Evolutionary conservation across 169 alveolate genomes (phyloP).

Genomic region (Sarcocystis neurona): DNA sequence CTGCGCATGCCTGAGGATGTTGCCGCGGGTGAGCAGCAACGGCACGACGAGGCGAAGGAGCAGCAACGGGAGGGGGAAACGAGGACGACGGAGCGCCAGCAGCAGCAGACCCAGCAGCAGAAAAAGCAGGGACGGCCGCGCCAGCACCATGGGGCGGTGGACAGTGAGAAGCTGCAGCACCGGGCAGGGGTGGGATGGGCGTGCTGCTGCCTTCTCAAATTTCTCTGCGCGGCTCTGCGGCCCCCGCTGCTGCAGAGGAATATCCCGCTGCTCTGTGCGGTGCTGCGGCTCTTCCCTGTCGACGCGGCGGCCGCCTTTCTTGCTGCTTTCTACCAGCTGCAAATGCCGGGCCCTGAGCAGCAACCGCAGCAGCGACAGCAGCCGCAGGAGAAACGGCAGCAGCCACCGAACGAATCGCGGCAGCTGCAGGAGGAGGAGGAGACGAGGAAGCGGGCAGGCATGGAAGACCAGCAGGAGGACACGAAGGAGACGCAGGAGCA

Average conservation of each 20-base stretch:
- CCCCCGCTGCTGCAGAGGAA: not conserved
- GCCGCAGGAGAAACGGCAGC: not conserved
- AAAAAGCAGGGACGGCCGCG: too few species aligned
- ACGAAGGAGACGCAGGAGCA: not conserved
- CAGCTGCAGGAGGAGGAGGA: not conserved
- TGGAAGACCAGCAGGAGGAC: not conserved
- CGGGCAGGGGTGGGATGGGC: not conserved
- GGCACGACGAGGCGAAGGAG: too few species aligned
- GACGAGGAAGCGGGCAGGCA: not conserved
- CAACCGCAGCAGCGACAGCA: too few species aligned
- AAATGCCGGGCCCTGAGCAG: too few species aligned
- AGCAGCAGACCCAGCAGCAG: too few species aligned
- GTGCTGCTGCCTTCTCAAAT: not conserved
- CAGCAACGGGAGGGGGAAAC: too few species aligned
- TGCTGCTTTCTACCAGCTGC: not conserved
- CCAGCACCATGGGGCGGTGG: too few species aligned
- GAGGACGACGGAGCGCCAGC: too few species aligned
- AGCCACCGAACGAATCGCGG: not conserved
- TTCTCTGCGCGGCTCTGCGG: not conserved
- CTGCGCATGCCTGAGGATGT: too few species aligned
- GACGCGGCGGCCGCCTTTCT: not conserved
- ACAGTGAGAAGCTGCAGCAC: not conserved
- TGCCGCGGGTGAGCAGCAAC: too few species aligned
- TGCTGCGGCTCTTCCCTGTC: conserved; percentile 23
- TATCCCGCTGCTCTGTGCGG: conserved; percentile 7